Evolutionary conservation across 164 flowering plant genomes (phyloP), one percentile per base, ranked within the genome.

Genomic region (Protea cynaroides): DNA sequence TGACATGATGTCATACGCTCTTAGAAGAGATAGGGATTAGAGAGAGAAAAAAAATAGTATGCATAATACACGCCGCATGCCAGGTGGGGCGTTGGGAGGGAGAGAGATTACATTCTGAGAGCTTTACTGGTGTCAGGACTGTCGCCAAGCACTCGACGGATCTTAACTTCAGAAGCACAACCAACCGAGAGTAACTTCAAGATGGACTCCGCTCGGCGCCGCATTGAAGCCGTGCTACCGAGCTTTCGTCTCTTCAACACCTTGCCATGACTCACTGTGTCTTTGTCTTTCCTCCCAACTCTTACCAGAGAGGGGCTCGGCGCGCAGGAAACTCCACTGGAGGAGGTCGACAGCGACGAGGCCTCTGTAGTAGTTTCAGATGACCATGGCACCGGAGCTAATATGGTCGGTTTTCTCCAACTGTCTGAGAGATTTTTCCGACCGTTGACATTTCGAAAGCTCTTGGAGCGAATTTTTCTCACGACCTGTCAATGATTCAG

Each of bases 111-210:
- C 97, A 86, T 80, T 76, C 97, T 76, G 56, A 92, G 86, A 19
- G 97, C 92, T 71, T 92, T 92, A 82, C 96, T 87, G 55, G 97
- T 92, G 74, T 86, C 92, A 50, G 96, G 94, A 68, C 86, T 87
- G 69, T 89, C 89, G 25, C 93, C 93, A 38, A 89, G 84, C 59
- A 72, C 60, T 43, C 73, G 72, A 7, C 96, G 90, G 22, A 92
- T 92, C 71, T 58, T 70, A 29, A 76, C 65, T 69, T 92, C 97
- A 57, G 96, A 79, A 60, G 80, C 67, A 64, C 80, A 60, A 11
- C 83, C 83, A 23, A 64, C 63, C 24, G 89, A 74, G 25, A 92
- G 76, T 25, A 86, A 36, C 70, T 64, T 77, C 75, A 83, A 13
- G 23, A 92, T 92, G 67, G 82, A 86, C 49, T 83, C 84, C 37